Evolutionary conservation across 805 yeast genomes (phyloP), one percentile per base, ranked within the genome.

Genomic region (Metschnikowia noctiluminum): DNA sequence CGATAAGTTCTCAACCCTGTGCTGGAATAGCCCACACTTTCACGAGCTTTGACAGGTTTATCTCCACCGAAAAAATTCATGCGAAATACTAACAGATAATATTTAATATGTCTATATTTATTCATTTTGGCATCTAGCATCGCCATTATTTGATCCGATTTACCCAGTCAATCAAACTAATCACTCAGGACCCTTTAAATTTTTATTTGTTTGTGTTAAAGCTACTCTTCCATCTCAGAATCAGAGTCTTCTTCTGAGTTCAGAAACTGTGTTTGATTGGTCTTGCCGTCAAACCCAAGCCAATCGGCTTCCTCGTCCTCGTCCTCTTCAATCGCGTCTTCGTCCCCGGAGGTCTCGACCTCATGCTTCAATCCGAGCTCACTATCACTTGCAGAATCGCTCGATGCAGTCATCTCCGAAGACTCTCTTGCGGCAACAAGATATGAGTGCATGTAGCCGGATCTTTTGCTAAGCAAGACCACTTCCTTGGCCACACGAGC

Each of bases 401-500:
- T 31, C 12, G 43, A 14, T n/a, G 28, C 38, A 16, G 15, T 31
- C 3, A n/a, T 36, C 14, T 32, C 31, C 16, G 35, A 15, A 16
- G 14, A n/a, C 35, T 47, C 50, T 36, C 53, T 39, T 27, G 48
- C 51, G n/a, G 53, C 53, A 27, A 49, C 52, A 26, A 87, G 70
- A 61, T 82, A 88, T 43, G 71, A 69, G 60, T 76, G 77, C 42
- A 79, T 65, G 60, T 80, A 79, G 50, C 74, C 79, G 55, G 82
- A 85, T 38, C 75, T 77, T 51, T 72, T 76, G 3, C 82, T 73
- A 6, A 79, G 69, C 34, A 63, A 65, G 0, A 82, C 80, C n/a
- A 88, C 77, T 47, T 87, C 92, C 64, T 88, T 88, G 12, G 87
- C 91, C 12, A 83, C 69, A 59, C 89, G 78, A 42, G 80, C 82